Evolutionary conservation across 2,329 filamentous ascomycete genomes (phyloP).

Genomic region (Colletotrichum sp.): DNA sequence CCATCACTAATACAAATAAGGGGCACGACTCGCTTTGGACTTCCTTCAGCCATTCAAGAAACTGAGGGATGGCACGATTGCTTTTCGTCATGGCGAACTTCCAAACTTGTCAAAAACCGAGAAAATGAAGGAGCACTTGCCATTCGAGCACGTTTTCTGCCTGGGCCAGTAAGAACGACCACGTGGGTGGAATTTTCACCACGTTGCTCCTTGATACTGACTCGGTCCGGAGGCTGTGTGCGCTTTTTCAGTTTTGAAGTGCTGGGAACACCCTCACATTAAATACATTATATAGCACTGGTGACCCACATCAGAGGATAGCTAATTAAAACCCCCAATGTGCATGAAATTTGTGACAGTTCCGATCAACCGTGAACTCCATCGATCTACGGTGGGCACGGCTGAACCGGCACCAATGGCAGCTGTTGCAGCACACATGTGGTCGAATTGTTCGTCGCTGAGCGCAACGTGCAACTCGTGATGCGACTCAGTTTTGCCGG

Average conservation of each 20-base stretch:
- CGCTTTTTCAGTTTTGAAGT: background rate
- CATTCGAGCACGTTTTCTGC: background rate
- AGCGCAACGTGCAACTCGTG: background rate
- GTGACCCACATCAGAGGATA: background rate
- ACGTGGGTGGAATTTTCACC: background rate
- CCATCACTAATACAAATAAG: background rate
- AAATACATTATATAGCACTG: background rate
- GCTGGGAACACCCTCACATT: background rate
- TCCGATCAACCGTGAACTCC: background rate
- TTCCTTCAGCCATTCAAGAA: background rate
- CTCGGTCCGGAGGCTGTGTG: background rate
- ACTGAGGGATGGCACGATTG: background rate
- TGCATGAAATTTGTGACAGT: background rate
- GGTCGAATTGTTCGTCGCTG: background rate
- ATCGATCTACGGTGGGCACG: background rate
- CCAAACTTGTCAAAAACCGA: background rate
- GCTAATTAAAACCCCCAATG: background rate
- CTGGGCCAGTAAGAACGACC: background rate
- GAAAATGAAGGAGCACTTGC: background rate
- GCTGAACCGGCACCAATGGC: background rate
- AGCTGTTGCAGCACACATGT: background rate
- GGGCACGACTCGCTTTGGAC: background rate
- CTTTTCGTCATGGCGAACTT: background rate
- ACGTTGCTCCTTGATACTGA: background rate
- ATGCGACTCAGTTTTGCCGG: background rate